Evolutionary conservation across 2,329 filamentous ascomycete species (phyloP), one percentile per base, ranked within the genome.

Genomic region (Ilyonectria robusta): DNA sequence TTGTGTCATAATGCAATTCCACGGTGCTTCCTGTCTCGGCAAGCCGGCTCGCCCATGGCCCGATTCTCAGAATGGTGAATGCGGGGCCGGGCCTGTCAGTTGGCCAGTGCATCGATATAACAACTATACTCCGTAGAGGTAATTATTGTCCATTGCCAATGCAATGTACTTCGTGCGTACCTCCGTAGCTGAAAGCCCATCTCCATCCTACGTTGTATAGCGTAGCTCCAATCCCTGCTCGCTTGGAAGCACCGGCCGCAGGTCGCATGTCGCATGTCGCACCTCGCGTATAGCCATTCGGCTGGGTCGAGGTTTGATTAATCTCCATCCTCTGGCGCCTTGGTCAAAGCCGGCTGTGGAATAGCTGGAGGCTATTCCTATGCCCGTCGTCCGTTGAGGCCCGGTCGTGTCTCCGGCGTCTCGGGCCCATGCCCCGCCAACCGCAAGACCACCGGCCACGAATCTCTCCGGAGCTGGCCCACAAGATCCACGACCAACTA

Each of bases 341-440:
- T n/a, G 8, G 10, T 31, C 48, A 15, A 51, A 51, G 26, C 10
- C 15, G n/a, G 48, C 48, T 11, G 9, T 48, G 19, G 33, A 19
- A 59, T 47, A 47, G 19, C 26, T 62, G 47, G 51, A 62, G 26
- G 54, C 31, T 23, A 59, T 42, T 53, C 40, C 56, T 58, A 65
- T 59, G 46, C 62, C 50, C 47, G 33, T 48, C 37, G 10, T 40
- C 29, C 48, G 48, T 61, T 44, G 44, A 15, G n/a, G 35, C 35
- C 59, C 55, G 48, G 54, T 31, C 35, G 42, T 35, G n/a, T 54
- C 64, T 62, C 64, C 54, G 54, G 48, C 51, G 59, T 66, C 55
- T 66, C 59, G 54, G 64, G 59, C 59, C 64, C 59, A 66, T 59
- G 59, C 53, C 63, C 63, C 59, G 53, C 62, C 44, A 33, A 53